phyloP scores from a whole-genome alignment of 2,329 filamentous ascomycete species.

The Aureobasidium sp. region DNA sequence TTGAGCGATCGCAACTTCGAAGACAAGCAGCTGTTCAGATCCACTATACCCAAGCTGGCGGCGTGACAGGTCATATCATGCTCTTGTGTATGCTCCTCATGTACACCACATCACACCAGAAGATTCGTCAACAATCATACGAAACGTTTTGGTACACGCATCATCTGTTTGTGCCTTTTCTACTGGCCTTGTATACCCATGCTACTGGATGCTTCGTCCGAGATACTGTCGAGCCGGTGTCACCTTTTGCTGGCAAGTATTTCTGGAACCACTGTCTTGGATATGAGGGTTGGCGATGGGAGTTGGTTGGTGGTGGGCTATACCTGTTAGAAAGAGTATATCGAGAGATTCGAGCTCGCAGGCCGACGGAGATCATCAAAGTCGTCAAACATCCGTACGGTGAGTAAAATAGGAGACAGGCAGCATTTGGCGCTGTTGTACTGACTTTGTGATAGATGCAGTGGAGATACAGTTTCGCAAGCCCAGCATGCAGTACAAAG shows the following conservation, averaged over 20 bases:
- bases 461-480: conserved; percentile 97
- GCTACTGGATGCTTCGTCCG: conserved; percentile 95
- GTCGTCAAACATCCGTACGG: conserved; percentile 94
- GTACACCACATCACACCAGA: conserved; percentile 89
- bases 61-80: conserved; percentile 96
- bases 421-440: conserved; percentile 1
- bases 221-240: conserved; percentile 61
- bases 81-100: conserved; percentile 98
- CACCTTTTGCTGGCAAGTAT: conserved; percentile 69
- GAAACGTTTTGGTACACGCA: conserved; percentile 99
- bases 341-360: conserved; percentile 76
- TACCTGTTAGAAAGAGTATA: conserved; percentile 86
- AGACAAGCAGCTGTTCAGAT: conserved; percentile 76
- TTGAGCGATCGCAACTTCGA: conserved; percentile 76
- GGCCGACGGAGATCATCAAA: conserved; percentile 81
- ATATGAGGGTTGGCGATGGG: conserved; percentile 96
- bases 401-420: conserved; percentile 33
- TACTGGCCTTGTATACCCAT: conserved; percentile 90
- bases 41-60: conserved; percentile 81
- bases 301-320: conserved; percentile 73
- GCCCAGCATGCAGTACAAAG: conserved; percentile 95
- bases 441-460: conserved; percentile 50
- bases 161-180: conserved; percentile 94
- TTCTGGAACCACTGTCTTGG: conserved; percentile 95
- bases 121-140: conserved; percentile 92